These are phyloP conservation scores for Talaromyces stipitatus DNA, from an alignment of 495 filamentous ascomycete species.

Conservation along the genomic window DNA sequence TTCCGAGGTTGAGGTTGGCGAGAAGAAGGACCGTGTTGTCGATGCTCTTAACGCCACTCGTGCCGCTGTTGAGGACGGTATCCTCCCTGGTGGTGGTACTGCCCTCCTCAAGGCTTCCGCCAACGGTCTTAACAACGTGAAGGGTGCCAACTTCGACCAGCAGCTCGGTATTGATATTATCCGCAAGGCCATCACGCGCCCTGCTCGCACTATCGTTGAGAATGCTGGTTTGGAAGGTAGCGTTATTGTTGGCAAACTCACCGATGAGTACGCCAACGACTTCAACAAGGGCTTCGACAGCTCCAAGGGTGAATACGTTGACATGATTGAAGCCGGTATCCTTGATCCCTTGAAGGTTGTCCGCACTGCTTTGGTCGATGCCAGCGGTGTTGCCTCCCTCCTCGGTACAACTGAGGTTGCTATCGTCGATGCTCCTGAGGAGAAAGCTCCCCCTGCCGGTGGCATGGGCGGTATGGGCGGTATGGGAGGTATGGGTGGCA, in stretches of 20 bases:
- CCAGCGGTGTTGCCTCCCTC: slow-evolving; percentile 91
- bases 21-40: slow-evolving; percentile 99
- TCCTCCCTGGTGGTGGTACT: slow-evolving; percentile 96
- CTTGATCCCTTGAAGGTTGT: slow-evolving; percentile 99
- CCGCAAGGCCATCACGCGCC: slow-evolving; percentile 93
- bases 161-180: slow-evolving; percentile 96
- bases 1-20: slow-evolving; percentile 95
- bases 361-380: slow-evolving; percentile 88
- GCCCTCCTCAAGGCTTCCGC: slow-evolving; percentile 93
- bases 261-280: slow-evolving; percentile 82
- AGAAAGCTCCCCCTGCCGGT: slow-evolving; percentile 59
- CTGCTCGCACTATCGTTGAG: slow-evolving; percentile 91
- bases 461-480: slow-evolving; percentile 59
- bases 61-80: slow-evolving; percentile 97
- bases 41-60: slow-evolving; percentile 98
- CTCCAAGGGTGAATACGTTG: slow-evolving; percentile 92
- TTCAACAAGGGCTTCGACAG: slow-evolving; percentile 99
- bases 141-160: slow-evolving; percentile 95
- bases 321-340: slow-evolving; percentile 96
- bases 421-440: slow-evolving; percentile 90
- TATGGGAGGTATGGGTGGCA: slow-evolving; percentile 66
- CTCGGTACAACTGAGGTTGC: slow-evolving; percentile 97
- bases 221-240: slow-evolving; percentile 95
- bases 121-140: slow-evolving; percentile 75
- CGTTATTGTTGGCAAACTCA: slow-evolving; percentile 95